These are phyloP conservation scores for Ceratocystis destructans DNA, from an alignment of 2,329 filamentous ascomycete species.

Conservation along the genomic window DNA sequence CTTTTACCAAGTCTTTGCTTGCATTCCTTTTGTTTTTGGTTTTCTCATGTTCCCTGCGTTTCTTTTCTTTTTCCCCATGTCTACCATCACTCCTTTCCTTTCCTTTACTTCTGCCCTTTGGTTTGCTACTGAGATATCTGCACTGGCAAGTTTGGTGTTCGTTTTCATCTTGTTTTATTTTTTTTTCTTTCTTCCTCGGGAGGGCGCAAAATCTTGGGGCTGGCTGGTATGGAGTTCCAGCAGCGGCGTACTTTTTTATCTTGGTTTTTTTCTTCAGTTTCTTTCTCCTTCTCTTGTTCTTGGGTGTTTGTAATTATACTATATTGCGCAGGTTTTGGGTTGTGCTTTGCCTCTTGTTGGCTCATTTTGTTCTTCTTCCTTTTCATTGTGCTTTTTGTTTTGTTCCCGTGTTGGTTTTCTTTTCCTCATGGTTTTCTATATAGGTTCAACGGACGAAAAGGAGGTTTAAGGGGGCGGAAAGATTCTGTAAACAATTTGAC, in stretches of 20 bases:
- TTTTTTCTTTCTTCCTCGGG: neutral
- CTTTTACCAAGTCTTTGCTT: neutral
- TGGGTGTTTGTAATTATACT: neutral
- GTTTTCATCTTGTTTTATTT: neutral
- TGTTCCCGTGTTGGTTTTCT: neutral
- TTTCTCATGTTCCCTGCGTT: neutral
- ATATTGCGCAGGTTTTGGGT: neutral
- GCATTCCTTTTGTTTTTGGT: neutral
- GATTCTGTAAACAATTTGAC: neutral
- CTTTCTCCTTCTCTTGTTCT: neutral
- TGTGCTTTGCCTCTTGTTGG: neutral
- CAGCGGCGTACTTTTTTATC: neutral
- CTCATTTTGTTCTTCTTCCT: neutral
- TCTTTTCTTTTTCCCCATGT: neutral
- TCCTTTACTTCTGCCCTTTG: neutral
- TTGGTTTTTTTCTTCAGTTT: neutral
- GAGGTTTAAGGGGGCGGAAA: no score
- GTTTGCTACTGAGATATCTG: conserved; percentile 3
- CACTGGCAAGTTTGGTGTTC: conserved; percentile 5
- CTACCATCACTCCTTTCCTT: conserved; percentile 8
- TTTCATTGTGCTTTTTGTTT: neutral
- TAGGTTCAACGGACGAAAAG: neutral
- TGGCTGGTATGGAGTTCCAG: neutral
- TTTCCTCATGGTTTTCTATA: neutral
- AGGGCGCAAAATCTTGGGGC: neutral